Evolutionary conservation across 306 rosid genomes (phyloP).

Genomic region (Lathyrus sativus): DNA sequence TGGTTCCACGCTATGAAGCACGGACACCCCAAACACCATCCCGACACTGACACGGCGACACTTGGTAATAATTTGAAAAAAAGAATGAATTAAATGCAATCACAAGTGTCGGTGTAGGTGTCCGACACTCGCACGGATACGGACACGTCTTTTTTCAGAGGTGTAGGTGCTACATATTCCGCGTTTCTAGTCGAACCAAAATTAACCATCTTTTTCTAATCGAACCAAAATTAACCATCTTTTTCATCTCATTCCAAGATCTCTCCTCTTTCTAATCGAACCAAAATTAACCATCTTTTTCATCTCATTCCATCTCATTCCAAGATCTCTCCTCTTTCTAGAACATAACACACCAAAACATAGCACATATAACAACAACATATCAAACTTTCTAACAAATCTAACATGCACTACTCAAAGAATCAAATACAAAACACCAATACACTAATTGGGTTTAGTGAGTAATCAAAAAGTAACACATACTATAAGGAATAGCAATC

Average conservation of each 20-base stretch:
- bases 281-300: background rate
- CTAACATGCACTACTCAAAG: background rate
- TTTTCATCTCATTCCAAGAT: background rate
- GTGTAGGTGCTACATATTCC: too few species aligned
- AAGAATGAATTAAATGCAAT: too few species aligned
- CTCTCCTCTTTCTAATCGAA: slow-evolving; percentile 1
- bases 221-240: background rate
- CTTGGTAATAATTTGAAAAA: too few species aligned
- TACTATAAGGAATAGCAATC: slow-evolving; percentile 83
- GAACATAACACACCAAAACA: background rate
- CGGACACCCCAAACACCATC: too few species aligned
- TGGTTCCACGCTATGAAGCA: background rate
- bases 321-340: slow-evolving; percentile 6
- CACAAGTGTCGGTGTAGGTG: too few species aligned
- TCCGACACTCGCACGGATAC: too few species aligned
- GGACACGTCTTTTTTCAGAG: too few species aligned
- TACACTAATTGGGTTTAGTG: background rate
- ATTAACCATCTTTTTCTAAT: background rate
- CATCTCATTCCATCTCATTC: background rate
- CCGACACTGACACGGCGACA: too few species aligned
- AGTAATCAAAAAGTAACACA: slow-evolving; percentile 29
- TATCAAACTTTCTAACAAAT: background rate
- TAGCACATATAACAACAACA: background rate
- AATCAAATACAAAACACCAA: background rate
- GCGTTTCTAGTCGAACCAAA: background rate